These are phyloP conservation scores for Brettanomyces naardenensis DNA, from an alignment of 805 yeast genomes.

Conservation along the genomic window DNA sequence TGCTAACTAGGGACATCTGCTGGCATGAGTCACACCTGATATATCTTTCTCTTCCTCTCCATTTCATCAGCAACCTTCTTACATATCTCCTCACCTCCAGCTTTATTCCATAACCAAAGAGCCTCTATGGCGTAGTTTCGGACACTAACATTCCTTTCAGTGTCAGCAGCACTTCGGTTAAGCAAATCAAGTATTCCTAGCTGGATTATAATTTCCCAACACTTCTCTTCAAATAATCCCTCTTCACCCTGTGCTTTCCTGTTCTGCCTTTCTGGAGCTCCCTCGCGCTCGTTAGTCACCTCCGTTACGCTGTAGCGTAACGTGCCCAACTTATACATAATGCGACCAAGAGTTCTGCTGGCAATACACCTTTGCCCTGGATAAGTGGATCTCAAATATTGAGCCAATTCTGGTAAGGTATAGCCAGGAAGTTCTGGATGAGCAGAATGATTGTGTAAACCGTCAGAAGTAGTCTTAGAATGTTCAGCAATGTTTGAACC, in stretches of 20 bases:
- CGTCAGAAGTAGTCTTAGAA: constrained; percentile 29
- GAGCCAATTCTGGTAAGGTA: constrained; percentile 75
- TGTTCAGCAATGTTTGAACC: constrained; percentile 15
- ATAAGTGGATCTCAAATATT: constrained; percentile 66
- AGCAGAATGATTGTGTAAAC: constrained; percentile 87
- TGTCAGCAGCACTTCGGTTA: constrained; percentile 61
- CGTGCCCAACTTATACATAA: constrained; percentile 70
- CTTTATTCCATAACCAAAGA: constrained; percentile 76
- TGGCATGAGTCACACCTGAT: constrained; percentile 1
- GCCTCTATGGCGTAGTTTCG: constrained; percentile 84
- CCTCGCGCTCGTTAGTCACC: constrained; percentile 23
- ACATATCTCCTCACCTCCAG: constrained; percentile 32
- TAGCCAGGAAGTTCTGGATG: constrained; percentile 90
- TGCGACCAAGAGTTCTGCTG: constrained; percentile 79
- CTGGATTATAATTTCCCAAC: constrained; percentile 68
- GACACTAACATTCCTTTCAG: constrained; percentile 55
- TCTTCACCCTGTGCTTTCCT: constrained; percentile 23
- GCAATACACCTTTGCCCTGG: constrained; percentile 85
- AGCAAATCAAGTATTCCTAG: constrained; percentile 58
- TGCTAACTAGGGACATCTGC: neutral
- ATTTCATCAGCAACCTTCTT: constrained; percentile 8
- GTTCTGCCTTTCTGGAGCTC: constrained; percentile 30
- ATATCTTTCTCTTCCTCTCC: constrained; percentile 2
- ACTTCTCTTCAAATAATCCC: constrained; percentile 39
- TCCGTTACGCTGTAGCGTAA: constrained; percentile 36